phyloP scores from a whole-genome alignment of 768 basidiomycete species.

The Psilocybe subaeruginosa region DNA sequence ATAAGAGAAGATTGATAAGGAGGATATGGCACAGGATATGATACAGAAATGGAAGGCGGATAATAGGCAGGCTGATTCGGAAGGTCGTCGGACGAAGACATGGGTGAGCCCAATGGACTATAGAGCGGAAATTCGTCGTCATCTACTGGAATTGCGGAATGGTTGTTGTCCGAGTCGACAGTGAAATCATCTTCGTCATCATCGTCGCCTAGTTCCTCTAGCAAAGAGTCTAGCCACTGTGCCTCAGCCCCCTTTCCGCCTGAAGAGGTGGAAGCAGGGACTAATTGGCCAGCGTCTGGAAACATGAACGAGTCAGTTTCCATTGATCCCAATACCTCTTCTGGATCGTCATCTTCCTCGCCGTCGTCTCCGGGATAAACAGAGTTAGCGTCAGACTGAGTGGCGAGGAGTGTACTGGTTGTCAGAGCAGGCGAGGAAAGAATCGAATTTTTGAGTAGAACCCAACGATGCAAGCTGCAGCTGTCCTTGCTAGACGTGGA shows the following conservation, averaged over 20 bases:
- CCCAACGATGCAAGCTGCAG: constrained; percentile 84
- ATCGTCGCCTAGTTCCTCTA: constrained; percentile 74
- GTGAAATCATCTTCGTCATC: constrained; percentile 64
- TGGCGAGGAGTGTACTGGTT: constrained; percentile 34
- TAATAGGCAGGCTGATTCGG: constrained; percentile 50
- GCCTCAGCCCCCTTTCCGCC: constrained; percentile 59
- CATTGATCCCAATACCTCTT: constrained; percentile 52
- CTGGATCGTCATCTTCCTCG: constrained; percentile 37
- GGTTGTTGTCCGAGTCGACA: constrained; percentile 46
- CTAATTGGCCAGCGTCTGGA: constrained; percentile 70
- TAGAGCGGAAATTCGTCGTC: constrained; percentile 68
- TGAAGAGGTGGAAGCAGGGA: constrained; percentile 29
- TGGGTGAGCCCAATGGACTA: constrained; percentile 69
- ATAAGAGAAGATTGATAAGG: constrained; percentile 60
- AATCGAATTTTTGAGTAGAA: constrained; percentile 85
- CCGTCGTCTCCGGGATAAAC: constrained; percentile 36
- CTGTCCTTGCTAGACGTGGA: constrained; percentile 65
- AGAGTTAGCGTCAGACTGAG: constrained; percentile 25
- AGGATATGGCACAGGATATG: constrained; percentile 71
- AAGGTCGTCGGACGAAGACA: constrained; percentile 81
- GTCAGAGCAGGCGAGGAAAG: constrained; percentile 50
- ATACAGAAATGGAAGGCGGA: constrained; percentile 47
- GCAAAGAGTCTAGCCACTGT: constrained; percentile 80
- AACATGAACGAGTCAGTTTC: constrained; percentile 79
- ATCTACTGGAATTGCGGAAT: constrained; percentile 52